Evolutionary conservation across 1,139 yeast species (phyloP), one percentile per base, ranked within the genome.

Genomic region (Candida sp.): DNA sequence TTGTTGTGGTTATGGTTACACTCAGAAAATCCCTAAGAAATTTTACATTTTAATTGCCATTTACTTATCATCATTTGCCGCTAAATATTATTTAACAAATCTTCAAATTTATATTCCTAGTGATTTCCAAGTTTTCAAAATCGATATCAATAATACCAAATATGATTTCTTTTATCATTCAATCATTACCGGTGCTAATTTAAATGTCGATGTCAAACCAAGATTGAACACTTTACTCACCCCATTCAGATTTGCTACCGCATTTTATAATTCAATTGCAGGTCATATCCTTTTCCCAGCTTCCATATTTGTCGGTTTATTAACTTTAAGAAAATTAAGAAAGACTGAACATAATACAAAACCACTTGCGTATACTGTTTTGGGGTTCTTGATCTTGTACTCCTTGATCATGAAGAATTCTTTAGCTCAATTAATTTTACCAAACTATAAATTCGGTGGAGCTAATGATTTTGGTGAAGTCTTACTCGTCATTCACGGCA

Each of bases 381-480:
- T 27, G 39, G 53, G 49, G 6, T n/a, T 43, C 11, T 46, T 49
- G 15, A 30, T 51, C 33, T 38, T 46, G 2, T 51, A 40, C 19
- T 25, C 38, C 8, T 36, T 40, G 9, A 21, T 19, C 15, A 1
- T 40, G 7, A 40, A 40, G 12, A 37, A 40, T 12, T 3, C 29
- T 7, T 5, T 36, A 9, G 7, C 27, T 6, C 6, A 45, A 4
- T 36, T 35, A 19, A 27, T 45, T 36, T 27, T 37, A 29, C 39
- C 39, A 7, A 35, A 33, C 11, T 22, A 49, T 15, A 19, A 5
- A 12, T 32, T 49, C 19, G 21, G 21, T 23, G 54, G 54, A 5
- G 30, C 47, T 5, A 48, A 49, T 38, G 52, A 51, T 35, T 50
- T 45, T 33, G 49, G 41, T 19, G 54, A 49, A 42, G 34, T 45